These are phyloP conservation scores for Trifolium dubium DNA, from an alignment of 306 rosid species.

Conservation along the genomic window DNA sequence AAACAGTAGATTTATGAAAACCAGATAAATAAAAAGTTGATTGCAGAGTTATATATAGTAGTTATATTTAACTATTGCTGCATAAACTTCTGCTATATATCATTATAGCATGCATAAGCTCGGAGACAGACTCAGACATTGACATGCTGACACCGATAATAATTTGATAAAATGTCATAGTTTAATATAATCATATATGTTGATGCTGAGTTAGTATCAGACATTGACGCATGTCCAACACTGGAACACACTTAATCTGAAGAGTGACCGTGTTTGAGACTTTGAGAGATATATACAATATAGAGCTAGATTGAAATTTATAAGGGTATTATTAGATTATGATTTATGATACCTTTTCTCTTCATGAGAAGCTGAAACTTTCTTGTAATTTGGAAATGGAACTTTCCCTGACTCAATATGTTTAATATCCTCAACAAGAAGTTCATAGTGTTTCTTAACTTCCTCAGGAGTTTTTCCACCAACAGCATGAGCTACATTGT, in stretches of 20 bases:
- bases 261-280: too few species aligned
- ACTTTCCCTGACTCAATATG: slow-evolving; percentile 82
- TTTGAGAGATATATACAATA: too few species aligned
- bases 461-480: slow-evolving; percentile 86
- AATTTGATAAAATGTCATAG: too few species aligned
- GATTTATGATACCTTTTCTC: slow-evolving; percentile 61
- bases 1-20: background rate
- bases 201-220: too few species aligned
- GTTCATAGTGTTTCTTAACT: slow-evolving; percentile 79
- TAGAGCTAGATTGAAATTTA: too few species aligned
- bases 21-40: slow-evolving; percentile 8
- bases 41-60: background rate
- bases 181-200: too few species aligned
- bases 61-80: background rate
- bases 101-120: too few species aligned
- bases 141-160: too few species aligned
- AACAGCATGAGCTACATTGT: slow-evolving; percentile 85
- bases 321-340: background rate
- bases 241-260: too few species aligned
- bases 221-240: too few species aligned
- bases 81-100: background rate
- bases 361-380: slow-evolving; percentile 44
- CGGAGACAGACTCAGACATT: too few species aligned
- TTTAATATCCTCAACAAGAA: slow-evolving; percentile 76
- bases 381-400: slow-evolving; percentile 79